Base-by-base conservation (phyloP, 306 rosid species). In the Mimosa bimucronata region DNA sequence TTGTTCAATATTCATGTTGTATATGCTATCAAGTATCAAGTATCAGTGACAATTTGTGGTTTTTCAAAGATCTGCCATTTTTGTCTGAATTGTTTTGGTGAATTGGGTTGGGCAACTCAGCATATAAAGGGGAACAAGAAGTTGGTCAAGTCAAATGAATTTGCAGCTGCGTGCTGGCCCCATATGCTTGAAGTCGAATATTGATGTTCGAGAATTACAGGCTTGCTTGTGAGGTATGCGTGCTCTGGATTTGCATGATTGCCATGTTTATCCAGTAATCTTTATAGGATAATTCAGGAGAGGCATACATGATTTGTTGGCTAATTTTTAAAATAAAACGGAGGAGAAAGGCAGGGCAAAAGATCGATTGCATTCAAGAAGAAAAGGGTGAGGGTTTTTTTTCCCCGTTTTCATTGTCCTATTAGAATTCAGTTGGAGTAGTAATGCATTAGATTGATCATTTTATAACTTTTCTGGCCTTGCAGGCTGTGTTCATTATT, bases 1-100 rank as follows among this genome's bases (percentile, higher is more conserved):
- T 69, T 69, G 74, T 69, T 23, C 11, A 21, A 38, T 38, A 67
- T 67, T 21, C 28, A 38, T 69, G 15, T 6, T 9, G 48, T 42
- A 21, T 38, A 25, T 41, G 55, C 5, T 14, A 69, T 69, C 16
- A 69, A 69, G 74, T 21, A 69, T 41, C 16, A 69, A 69, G 74
- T 21, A 69, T 41, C 12, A 42, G 29, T 69, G 74, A 28, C 55
- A 23, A 69, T 12, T 67, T 67, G 34, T 41, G 45, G 53, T 18
- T 66, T n/a, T 9, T 15, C 12, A 1, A 25, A 1, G 44, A 8
- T 65, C 44, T 26, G 12, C 28, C 7, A 11, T 68, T 41, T 68
- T 69, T 69, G 37, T 23, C 52, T 41, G 9, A 7, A 37, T 68
- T 19, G 74, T 40, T 23, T 69, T 42, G 74, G 34, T 41, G 55